These are phyloP conservation scores for Trichomonas vaginalis DNA, from an alignment of 208 protist genomes.

Conservation along the genomic window DNA sequence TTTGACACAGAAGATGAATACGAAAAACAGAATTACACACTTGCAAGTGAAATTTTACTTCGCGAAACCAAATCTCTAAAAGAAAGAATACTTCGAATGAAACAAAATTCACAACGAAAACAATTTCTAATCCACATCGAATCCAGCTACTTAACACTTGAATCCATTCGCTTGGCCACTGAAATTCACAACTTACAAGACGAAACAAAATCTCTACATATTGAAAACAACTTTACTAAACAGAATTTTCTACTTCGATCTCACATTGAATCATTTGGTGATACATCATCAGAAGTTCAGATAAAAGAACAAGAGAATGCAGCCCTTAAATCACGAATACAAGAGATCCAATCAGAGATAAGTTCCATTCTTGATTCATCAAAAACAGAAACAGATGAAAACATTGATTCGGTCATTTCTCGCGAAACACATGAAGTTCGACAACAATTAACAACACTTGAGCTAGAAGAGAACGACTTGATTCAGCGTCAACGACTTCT, in stretches of 20 bases:
- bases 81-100: background rate
- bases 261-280: background rate
- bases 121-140: background rate
- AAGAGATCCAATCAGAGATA: background rate
- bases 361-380: background rate
- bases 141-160: background rate
- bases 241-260: background rate
- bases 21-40: background rate
- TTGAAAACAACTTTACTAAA: background rate
- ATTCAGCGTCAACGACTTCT: background rate
- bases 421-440: background rate
- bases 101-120: background rate
- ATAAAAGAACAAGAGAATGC: background rate
- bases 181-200: background rate
- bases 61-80: background rate
- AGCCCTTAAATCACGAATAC: background rate
- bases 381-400: background rate
- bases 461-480: background rate
- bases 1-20: background rate
- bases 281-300: background rate
- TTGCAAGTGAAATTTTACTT: background rate
- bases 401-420: background rate
- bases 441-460: background rate
- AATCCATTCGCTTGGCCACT: background rate
- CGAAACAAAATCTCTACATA: background rate